phyloP scores from a whole-genome alignment of 139 green algal species.

The Choricystis sp. region DNA sequence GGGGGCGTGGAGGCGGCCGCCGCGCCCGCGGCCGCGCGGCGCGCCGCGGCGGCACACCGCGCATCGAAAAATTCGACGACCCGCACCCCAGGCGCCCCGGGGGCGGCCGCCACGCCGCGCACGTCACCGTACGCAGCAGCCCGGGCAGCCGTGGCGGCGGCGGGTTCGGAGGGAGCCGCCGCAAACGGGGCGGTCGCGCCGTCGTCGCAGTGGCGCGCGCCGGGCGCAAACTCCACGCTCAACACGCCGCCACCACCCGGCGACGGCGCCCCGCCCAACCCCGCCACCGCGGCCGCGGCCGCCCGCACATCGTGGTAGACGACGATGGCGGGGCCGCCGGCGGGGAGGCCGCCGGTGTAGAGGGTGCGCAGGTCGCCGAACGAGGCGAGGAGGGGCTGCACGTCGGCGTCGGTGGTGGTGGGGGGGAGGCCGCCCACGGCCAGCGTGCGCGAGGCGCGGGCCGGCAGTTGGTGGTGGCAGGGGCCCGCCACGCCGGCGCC shows the following conservation, averaged over 20 bases:
- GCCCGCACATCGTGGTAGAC: conserved; percentile 76
- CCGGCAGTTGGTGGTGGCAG: not conserved
- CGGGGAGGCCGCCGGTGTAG: not conserved
- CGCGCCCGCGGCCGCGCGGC: conserved; percentile 16
- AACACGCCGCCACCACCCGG: too few species aligned
- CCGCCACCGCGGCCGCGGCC: conserved; percentile 19
- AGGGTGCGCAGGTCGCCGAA: not conserved
- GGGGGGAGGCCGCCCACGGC: not conserved
- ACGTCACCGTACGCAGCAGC: conserved; percentile 78
- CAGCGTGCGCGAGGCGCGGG: not conserved
- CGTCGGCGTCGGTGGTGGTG: too few species aligned
- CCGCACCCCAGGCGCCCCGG: conserved; percentile 6
- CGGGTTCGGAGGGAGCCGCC: conserved; percentile 40
- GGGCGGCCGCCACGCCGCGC: conserved; percentile 22
- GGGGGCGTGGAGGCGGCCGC: conserved; percentile 1
- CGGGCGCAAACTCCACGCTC: not conserved
- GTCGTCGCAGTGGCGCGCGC: not conserved
- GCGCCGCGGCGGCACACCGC: too few species aligned
- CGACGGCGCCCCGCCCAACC: too few species aligned
- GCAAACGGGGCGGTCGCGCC: conserved; percentile 24
- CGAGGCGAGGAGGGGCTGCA: not conserved
- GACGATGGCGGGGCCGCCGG: conserved; percentile 66
- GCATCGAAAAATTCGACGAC: conserved; percentile 83
- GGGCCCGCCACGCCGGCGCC: too few species aligned
- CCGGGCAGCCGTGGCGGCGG: conserved; percentile 52